Evolutionary conservation across 148 eudicot species (phyloP).

Genomic region (Bassia scoparia): DNA sequence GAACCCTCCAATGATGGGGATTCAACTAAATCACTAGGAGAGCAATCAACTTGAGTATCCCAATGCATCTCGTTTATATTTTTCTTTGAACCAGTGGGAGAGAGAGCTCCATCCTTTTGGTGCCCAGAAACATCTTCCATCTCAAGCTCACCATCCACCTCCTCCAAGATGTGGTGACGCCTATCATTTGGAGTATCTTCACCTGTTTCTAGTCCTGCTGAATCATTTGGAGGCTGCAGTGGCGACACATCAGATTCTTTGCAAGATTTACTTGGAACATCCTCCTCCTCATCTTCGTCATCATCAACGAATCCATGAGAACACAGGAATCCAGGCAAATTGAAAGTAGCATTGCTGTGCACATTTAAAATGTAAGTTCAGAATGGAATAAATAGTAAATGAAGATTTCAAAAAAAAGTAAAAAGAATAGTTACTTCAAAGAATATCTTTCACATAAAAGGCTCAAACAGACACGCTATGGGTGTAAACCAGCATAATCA

Average conservation of each 20-base stretch:
- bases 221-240: conserved; percentile 31
- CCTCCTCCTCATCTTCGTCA: conserved; percentile 65
- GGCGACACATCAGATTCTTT: conserved; percentile 42
- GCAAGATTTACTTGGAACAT: conserved; percentile 31
- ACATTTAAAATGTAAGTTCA: conserved; percentile 23
- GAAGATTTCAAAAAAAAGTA: not conserved
- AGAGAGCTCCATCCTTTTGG: conserved; percentile 50
- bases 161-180: conserved; percentile 76
- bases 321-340: conserved; percentile 73
- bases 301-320: conserved; percentile 69
- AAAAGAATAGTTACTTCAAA: not conserved
- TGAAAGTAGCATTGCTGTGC: conserved; percentile 81
- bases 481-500: too few species aligned
- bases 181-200: conserved; percentile 59
- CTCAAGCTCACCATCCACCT: conserved; percentile 95
- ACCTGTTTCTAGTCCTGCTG: conserved; percentile 32
- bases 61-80: conserved; percentile 27
- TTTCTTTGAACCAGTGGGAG: conserved; percentile 25
- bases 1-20: conserved; percentile 48
- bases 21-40: conserved; percentile 25
- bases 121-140: conserved; percentile 86
- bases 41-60: conserved; percentile 29
- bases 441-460: not conserved
- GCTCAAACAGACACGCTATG: too few species aligned
- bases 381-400: not conserved